Percentiles rank a stretch among this genome's conserved stretches.
These are phyloP conservation scores for Sarocladium brachiariae DNA, from an alignment of 2,329 filamentous ascomycete genomes.

Conservation along the genomic window DNA sequence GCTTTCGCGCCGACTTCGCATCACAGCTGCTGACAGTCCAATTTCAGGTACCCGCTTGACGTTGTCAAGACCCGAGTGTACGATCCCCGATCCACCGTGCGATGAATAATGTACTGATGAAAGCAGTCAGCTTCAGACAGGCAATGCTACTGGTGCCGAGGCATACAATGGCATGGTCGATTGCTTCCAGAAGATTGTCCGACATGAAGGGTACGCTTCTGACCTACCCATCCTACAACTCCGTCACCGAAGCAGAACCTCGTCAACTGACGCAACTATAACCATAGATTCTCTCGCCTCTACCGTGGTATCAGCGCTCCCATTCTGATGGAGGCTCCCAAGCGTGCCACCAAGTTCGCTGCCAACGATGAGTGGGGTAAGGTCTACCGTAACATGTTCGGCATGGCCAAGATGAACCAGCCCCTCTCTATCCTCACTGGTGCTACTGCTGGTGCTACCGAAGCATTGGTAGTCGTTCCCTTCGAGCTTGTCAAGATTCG, in stretches of 20 bases:
- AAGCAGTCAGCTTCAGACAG: conserved; percentile 76
- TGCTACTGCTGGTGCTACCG: conserved; percentile 89
- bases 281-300: conserved; percentile 67
- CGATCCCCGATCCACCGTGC: conserved; percentile 26
- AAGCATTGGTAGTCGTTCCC: conserved; percentile 93
- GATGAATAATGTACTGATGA: conserved; percentile 1
- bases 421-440: conserved; percentile 86
- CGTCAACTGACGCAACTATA: too few species aligned
- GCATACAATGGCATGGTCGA: conserved; percentile 96
- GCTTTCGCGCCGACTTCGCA: not conserved
- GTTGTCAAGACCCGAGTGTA: conserved; percentile 98
- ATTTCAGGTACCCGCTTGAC: conserved; percentile 89
- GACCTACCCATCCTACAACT: conserved; percentile 7
- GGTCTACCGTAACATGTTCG: conserved; percentile 84
- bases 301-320: conserved; percentile 95
- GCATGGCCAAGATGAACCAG: conserved; percentile 82
- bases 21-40: not conserved
- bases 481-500: conserved; percentile 99
- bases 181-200: conserved; percentile 96
- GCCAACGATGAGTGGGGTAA: conserved; percentile 98
- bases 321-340: conserved; percentile 92
- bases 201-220: conserved; percentile 73
- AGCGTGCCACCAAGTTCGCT: conserved; percentile 96
- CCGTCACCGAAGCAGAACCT: conserved; percentile 7
- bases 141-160: conserved; percentile 65